Conservation (phyloP, 2,329 filamentous ascomycete species). For the Aspergillus costaricaensis region DNA sequence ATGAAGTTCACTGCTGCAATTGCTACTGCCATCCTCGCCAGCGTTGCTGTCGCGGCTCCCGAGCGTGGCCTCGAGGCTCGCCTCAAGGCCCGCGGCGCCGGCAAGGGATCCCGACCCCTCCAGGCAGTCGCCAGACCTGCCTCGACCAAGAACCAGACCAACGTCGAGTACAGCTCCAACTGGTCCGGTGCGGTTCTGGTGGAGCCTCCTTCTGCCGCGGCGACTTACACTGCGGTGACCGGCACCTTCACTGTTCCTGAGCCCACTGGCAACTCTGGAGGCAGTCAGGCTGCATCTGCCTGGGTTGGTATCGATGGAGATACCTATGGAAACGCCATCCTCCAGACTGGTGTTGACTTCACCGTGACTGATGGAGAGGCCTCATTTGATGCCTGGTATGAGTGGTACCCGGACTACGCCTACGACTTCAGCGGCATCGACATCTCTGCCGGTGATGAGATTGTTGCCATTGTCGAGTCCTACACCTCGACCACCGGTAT, state of each 20-base stretch:
- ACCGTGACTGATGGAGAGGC: slow-evolving; percentile 44
- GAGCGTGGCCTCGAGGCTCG: slow-evolving; percentile 43
- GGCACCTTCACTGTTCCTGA: slow-evolving; percentile 54
- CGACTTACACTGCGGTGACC: slow-evolving; percentile 54
- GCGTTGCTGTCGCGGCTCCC: slow-evolving; percentile 50
- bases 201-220: slow-evolving; percentile 29
- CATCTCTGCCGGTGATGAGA: slow-evolving; percentile 47
- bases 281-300: slow-evolving; percentile 43
- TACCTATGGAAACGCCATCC: slow-evolving; percentile 55
- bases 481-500: slow-evolving; percentile 45
- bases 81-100: slow-evolving; percentile 26
- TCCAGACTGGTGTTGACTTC: slow-evolving; percentile 61
- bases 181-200: slow-evolving; percentile 62
- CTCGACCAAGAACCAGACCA: slow-evolving; percentile 38
- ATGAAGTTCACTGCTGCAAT: slow-evolving; percentile 54
- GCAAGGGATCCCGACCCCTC: slow-evolving; percentile 33
- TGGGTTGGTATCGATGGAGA: slow-evolving; percentile 65
- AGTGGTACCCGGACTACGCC: slow-evolving; percentile 61
- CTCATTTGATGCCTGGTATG: slow-evolving; percentile 59
- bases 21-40: slow-evolving; percentile 43
- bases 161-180: slow-evolving; percentile 57
- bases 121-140: slow-evolving; percentile 29
- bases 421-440: slow-evolving; percentile 53
- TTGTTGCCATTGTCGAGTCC: slow-evolving; percentile 46
- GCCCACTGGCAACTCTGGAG: slow-evolving; percentile 35